phyloP scores from a whole-genome alignment of 176 grass and related monocot species.

The Bromus sterilis region DNA sequence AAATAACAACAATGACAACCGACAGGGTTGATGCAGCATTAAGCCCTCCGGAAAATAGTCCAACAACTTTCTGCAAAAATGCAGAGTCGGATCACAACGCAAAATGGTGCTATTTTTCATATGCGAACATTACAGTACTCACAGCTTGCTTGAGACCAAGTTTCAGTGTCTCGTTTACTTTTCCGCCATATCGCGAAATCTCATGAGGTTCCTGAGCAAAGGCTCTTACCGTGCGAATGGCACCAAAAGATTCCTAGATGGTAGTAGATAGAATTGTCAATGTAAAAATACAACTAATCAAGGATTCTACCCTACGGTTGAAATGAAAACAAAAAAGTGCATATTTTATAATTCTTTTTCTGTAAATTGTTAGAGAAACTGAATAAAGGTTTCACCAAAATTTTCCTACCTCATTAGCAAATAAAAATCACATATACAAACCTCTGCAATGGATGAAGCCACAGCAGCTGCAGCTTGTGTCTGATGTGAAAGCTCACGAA shows the following conservation, averaged over 20 bases:
- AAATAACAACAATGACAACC: conserved; percentile 85
- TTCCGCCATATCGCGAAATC: conserved; percentile 69
- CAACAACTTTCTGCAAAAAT: conserved; percentile 73
- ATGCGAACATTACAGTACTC: conserved; percentile 21
- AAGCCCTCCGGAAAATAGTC: conserved; percentile 85
- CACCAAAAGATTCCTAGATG: conserved; percentile 92
- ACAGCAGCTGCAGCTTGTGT: conserved; percentile 85
- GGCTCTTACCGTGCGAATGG: conserved; percentile 88
- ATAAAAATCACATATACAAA: conserved; percentile 23
- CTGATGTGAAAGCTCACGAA: conserved; percentile 92
- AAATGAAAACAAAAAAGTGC: background rate
- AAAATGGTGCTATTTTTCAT: background rate
- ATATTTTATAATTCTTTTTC: background rate
- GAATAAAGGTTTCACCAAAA: background rate
- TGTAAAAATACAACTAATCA: conserved; percentile 1
- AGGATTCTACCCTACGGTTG: background rate
- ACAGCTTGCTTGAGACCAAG: conserved; percentile 98
- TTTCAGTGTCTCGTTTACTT: conserved; percentile 86
- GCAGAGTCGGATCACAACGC: background rate
- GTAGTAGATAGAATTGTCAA: conserved; percentile 26
- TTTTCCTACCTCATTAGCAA: background rate
- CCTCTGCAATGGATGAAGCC: conserved; percentile 95
- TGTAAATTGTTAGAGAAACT: background rate
- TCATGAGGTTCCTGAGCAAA: conserved; percentile 88
- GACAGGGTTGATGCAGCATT: conserved; percentile 89